Conservation (phyloP, 331 rosid species). For the Rosa hybrid region DNA sequence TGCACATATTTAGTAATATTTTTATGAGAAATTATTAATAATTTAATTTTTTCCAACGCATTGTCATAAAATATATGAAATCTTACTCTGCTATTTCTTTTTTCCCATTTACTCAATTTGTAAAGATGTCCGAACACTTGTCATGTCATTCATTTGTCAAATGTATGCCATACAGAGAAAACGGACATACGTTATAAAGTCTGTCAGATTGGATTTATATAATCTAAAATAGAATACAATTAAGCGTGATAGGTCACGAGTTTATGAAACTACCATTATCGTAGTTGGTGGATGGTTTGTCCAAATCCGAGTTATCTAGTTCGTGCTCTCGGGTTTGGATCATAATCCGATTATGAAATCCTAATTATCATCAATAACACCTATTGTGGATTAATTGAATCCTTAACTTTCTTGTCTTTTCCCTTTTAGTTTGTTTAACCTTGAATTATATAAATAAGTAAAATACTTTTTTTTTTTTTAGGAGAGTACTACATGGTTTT, state of each 20-base stretch:
- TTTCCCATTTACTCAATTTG: not conserved
- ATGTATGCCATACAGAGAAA: not conserved
- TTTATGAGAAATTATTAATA: constrained; percentile 17
- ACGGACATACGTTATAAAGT: not conserved
- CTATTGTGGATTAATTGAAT: not conserved
- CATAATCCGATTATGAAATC: not conserved
- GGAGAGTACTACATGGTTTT: not conserved
- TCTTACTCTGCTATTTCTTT: not conserved
- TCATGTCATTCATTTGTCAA: constrained; percentile 16
- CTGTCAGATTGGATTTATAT: not conserved
- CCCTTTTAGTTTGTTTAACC: not conserved
- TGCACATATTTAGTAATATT: constrained; percentile 15
- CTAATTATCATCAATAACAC: not conserved
- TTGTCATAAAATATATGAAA: not conserved
- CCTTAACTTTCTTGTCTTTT: not conserved
- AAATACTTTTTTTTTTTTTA: not conserved
- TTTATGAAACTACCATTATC: not conserved
- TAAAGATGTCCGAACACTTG: not conserved
- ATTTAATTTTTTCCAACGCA: not conserved
- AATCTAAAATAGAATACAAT: not conserved
- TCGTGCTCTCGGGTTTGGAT: not conserved
- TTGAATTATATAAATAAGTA: not conserved
- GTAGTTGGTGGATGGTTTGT: not conserved
- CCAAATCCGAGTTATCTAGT: not conserved
- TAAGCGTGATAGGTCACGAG: not conserved